These are phyloP conservation scores for Amanita polypyramis DNA, from an alignment of 768 basidiomycete genomes.

Conservation along the genomic window DNA sequence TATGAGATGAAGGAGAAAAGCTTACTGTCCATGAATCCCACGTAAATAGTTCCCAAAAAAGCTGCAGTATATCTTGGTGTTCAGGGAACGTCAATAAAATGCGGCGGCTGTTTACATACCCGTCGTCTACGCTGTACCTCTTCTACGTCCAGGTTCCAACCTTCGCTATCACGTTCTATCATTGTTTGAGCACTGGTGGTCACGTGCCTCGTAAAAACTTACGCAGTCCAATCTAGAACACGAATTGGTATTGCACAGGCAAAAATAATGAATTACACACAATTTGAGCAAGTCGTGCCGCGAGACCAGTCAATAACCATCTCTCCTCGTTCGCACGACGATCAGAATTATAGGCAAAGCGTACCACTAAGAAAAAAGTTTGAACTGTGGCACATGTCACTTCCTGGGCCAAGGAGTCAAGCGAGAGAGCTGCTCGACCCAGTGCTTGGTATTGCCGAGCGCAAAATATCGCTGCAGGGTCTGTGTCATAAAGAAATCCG, in stretches of 20 bases:
- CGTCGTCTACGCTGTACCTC: slow-evolving; percentile 37
- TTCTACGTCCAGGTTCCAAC: slow-evolving; percentile 32
- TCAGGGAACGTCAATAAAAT: background rate
- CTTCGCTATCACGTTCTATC: slow-evolving; percentile 40
- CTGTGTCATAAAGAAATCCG: slow-evolving; percentile 33
- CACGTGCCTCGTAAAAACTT: slow-evolving; percentile 13
- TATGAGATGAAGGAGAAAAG: slow-evolving; percentile 6
- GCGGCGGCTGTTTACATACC: slow-evolving; percentile 11
- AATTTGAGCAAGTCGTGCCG: slow-evolving; percentile 30
- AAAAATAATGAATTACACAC: slow-evolving; percentile 21
- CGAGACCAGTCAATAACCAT: slow-evolving; percentile 39
- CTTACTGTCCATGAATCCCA: slow-evolving; percentile 41
- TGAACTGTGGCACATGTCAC: slow-evolving; percentile 38
- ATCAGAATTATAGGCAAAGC: slow-evolving; percentile 32
- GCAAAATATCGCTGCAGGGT: slow-evolving; percentile 18
- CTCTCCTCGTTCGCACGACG: slow-evolving; percentile 32
- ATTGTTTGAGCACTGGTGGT: background rate
- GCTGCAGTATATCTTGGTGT: slow-evolving; percentile 12
- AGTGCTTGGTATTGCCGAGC: slow-evolving; percentile 37
- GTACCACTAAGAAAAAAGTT: slow-evolving; percentile 33
- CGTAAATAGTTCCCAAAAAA: slow-evolving; percentile 45
- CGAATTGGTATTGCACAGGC: slow-evolving; percentile 2
- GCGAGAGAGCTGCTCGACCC: slow-evolving; percentile 34
- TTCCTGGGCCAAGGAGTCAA: slow-evolving; percentile 32
- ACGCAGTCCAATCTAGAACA: slow-evolving; percentile 39